Conservation (phyloP, 2,329 filamentous ascomycete species). For the Pseudomassariella vexata region DNA sequence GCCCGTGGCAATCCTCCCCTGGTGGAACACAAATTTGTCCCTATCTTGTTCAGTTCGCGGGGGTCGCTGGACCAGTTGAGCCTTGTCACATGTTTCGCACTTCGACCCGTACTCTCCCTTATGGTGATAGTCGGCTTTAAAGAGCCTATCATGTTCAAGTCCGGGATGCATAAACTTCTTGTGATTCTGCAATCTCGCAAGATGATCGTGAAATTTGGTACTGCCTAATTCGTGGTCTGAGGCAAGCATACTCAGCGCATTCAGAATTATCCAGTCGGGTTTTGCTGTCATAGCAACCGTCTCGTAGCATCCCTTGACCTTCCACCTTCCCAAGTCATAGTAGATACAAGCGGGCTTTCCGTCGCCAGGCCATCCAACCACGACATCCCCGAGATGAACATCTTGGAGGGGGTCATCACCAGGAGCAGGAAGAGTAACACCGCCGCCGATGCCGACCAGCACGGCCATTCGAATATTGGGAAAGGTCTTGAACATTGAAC, state of each 20-base stretch:
- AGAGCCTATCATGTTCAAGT: constrained; percentile 1
- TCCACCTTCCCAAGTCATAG: background rate
- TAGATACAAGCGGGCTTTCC: constrained; percentile 1
- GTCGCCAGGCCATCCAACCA: constrained; percentile 2
- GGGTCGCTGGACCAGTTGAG: background rate
- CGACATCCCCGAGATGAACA: constrained; percentile 2
- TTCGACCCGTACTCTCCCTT: background rate
- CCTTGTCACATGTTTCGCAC: background rate
- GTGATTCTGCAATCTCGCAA: background rate
- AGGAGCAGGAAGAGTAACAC: constrained; percentile 1
- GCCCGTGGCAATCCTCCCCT: constrained; percentile 1
- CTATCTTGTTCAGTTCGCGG: background rate
- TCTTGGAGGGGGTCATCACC: constrained; percentile 3
- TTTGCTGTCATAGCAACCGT: background rate
- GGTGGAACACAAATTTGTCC: constrained; percentile 1
- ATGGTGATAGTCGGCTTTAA: background rate
- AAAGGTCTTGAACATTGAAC: constrained; percentile 11
- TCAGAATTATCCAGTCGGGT: constrained; percentile 2
- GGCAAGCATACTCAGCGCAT: background rate
- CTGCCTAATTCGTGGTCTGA: constrained; percentile 2
- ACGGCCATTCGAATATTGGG: constrained; percentile 10
- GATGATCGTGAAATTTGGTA: background rate
- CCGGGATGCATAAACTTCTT: no score
- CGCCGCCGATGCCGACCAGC: constrained; percentile 10
- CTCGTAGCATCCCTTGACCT: background rate